phyloP scores from a whole-genome alignment of 2,329 filamentous ascomycete genomes.

The Arachnopeziza araneosa region DNA sequence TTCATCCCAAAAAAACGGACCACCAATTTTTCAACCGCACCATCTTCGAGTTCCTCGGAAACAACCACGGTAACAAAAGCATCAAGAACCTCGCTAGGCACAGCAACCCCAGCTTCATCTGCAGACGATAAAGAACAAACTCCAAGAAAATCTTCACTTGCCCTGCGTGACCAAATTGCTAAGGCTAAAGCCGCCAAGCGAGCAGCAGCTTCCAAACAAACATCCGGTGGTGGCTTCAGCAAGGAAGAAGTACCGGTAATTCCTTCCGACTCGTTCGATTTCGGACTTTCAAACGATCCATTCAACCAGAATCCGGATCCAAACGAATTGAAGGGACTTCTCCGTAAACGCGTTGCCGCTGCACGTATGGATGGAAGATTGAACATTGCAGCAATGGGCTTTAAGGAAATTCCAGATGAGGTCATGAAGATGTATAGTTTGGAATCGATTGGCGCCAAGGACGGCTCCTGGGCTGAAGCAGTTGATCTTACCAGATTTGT shows the following conservation, averaged over 20 bases:
- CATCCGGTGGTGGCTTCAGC: constrained; percentile 20
- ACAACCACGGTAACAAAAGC: constrained; percentile 17
- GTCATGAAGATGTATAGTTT: constrained; percentile 89
- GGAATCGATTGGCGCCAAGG: constrained; percentile 56
- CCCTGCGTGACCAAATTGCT: constrained; percentile 84
- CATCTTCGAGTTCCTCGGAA: constrained; percentile 16
- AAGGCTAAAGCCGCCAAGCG: constrained; percentile 81
- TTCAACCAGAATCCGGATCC: constrained; percentile 61
- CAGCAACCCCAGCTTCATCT: constrained; percentile 7
- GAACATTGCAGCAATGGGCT: constrained; percentile 79
- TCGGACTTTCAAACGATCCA: constrained; percentile 57
- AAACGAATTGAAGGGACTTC: constrained; percentile 56
- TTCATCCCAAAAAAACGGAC: constrained; percentile 22
- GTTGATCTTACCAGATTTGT: constrained; percentile 82
- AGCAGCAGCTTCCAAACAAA: constrained; percentile 39
- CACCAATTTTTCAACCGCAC: constrained; percentile 26
- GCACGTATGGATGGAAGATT: constrained; percentile 75
- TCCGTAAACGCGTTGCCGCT: constrained; percentile 65
- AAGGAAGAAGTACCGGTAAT: constrained; percentile 36
- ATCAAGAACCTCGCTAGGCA: constrained; percentile 8
- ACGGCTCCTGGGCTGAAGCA: constrained; percentile 80
- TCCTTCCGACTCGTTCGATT: constrained; percentile 50
- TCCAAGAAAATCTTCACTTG: constrained; percentile 64
- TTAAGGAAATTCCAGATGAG: constrained; percentile 74
- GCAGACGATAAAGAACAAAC: constrained; percentile 37